These are phyloP conservation scores for Pulveroboletus sp. DNA, from an alignment of 768 basidiomycete species.

Conservation along the genomic window DNA sequence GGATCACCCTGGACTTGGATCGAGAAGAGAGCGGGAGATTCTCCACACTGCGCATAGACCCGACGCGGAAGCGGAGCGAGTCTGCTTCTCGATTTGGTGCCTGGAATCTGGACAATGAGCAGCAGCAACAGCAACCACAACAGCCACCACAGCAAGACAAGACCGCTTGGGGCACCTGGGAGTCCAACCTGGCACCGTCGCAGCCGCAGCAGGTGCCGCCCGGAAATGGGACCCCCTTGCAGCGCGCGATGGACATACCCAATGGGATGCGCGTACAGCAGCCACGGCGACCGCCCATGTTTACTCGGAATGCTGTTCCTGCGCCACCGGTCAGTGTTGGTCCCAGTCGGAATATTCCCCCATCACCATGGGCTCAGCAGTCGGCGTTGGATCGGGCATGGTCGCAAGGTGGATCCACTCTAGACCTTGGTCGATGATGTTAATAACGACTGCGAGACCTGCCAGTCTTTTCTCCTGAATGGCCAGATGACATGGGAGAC, in stretches of 20 bases:
- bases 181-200: conserved; percentile 22
- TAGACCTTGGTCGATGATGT: conserved; percentile 39
- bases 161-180: conserved; percentile 27
- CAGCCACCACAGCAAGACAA: conserved; percentile 16
- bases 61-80: conserved; percentile 25
- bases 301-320: conserved; percentile 36
- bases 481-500: not conserved
- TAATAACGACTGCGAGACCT: conserved; percentile 2
- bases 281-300: conserved; percentile 58
- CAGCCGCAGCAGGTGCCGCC: conserved; percentile 30
- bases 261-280: conserved; percentile 52
- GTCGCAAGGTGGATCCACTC: conserved; percentile 36
- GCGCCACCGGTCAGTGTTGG: conserved; percentile 33
- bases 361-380: conserved; percentile 40
- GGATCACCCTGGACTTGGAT: conserved; percentile 48
- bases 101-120: conserved; percentile 33
- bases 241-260: conserved; percentile 50
- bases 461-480: not conserved
- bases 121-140: conserved; percentile 8
- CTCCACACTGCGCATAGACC: conserved; percentile 20
- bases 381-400: conserved; percentile 43
- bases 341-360: conserved; percentile 38
- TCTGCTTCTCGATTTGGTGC: conserved; percentile 22
- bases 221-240: conserved; percentile 34
- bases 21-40: conserved; percentile 44